phyloP scores from a whole-genome alignment of 768 basidiomycete genomes.

The Epithele typhae region DNA sequence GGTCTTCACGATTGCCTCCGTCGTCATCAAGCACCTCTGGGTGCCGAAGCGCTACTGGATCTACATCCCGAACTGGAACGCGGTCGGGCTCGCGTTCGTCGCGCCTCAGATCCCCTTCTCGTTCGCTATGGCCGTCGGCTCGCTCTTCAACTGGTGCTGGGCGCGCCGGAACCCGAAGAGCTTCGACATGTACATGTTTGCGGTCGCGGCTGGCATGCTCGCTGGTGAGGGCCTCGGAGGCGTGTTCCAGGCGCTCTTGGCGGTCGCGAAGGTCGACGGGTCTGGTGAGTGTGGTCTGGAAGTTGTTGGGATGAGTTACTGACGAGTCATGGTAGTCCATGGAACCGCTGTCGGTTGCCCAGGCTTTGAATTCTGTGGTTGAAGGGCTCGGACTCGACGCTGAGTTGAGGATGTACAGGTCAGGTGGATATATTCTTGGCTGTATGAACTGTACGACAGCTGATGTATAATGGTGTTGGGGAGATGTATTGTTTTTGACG shows the following conservation, averaged over 20 bases:
- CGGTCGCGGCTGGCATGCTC: conserved; percentile 35
- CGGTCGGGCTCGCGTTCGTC: conserved; percentile 18
- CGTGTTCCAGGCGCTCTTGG: conserved; percentile 52
- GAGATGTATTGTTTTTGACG: too few species aligned
- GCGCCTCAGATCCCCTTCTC: conserved; percentile 18
- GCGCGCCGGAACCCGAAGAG: conserved; percentile 31
- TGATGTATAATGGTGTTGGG: too few species aligned
- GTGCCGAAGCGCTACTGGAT: conserved; percentile 15
- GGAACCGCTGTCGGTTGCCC: conserved; percentile 54
- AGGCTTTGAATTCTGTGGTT: conserved; percentile 49
- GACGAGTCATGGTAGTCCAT: conserved; percentile 15
- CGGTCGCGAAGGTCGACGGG: conserved; percentile 48
- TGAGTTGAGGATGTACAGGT: too few species aligned
- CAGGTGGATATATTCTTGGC: too few species aligned
- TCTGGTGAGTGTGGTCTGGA: conserved; percentile 30
- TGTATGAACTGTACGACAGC: too few species aligned
- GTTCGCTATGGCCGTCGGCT: conserved; percentile 35
- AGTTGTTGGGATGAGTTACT: background rate
- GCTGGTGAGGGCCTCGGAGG: conserved; percentile 52
- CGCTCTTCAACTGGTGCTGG: conserved; percentile 47
- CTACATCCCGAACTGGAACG: conserved; percentile 22
- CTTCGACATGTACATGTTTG: conserved; percentile 35
- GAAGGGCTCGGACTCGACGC: too few species aligned
- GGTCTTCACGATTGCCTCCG: conserved; percentile 7
- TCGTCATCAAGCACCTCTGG: conserved; percentile 17